phyloP scores from a whole-genome alignment of 352 stramenopile species.

The Stramenopiles sp. region DNA sequence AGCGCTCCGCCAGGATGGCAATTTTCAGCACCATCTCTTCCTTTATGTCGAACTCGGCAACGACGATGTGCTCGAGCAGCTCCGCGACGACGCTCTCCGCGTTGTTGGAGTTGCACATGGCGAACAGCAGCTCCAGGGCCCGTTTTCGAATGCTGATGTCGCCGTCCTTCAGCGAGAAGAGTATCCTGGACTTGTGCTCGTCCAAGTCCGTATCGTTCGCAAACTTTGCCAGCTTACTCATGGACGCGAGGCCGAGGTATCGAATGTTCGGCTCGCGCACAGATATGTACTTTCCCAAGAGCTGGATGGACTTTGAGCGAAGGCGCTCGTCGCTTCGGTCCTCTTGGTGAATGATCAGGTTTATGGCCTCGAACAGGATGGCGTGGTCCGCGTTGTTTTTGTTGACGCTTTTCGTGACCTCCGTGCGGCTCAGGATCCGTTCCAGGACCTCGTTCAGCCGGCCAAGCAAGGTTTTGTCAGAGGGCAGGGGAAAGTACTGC shows the following conservation, averaged over 20 bases:
- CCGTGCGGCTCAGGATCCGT: conserved; percentile 67
- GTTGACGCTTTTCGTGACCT: conserved; percentile 56
- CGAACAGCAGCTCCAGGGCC: conserved; percentile 88
- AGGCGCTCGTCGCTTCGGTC: conserved; percentile 58
- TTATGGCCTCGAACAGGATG: conserved; percentile 90
- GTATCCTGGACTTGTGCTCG: conserved; percentile 77
- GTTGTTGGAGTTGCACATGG: conserved; percentile 88
- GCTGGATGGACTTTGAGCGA: conserved; percentile 62
- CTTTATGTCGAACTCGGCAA: conserved; percentile 71
- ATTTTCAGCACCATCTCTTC: conserved; percentile 95
- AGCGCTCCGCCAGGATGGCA: conserved; percentile 91
- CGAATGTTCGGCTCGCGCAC: conserved; percentile 90
- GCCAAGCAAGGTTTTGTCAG: conserved; percentile 32
- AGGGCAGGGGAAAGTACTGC: conserved; percentile 62
- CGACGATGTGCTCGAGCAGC: conserved; percentile 74
- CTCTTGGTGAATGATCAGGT: conserved; percentile 81
- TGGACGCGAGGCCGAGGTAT: conserved; percentile 86
- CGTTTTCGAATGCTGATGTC: conserved; percentile 83
- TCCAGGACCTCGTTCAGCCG: conserved; percentile 68
- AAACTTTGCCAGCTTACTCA: conserved; percentile 76
- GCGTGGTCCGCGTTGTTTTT: conserved; percentile 91
- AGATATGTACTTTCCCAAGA: conserved; percentile 87
- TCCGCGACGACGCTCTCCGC: conserved; percentile 80
- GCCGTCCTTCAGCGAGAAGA: conserved; percentile 85
- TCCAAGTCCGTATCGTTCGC: conserved; percentile 59